Evolutionary conservation across 495 filamentous ascomycete species (phyloP), one percentile per base, ranked within the genome.

Genomic region (Podospora pseudopauciseta): DNA sequence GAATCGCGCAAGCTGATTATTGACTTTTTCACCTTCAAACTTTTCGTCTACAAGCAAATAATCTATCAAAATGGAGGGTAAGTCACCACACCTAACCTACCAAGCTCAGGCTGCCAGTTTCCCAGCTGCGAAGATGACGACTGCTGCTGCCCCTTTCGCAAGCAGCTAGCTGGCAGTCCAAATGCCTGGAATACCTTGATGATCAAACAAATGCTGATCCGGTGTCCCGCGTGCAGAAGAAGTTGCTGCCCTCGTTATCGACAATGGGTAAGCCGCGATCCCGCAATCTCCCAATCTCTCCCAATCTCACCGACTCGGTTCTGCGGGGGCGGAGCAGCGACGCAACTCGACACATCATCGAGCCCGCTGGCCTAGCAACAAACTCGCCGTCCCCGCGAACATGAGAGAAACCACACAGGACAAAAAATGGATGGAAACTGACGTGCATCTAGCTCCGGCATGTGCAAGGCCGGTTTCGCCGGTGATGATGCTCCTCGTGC

Each of bases 391-490:
- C 53, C 28, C n/a, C 28, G 60, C 44, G 16, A 67, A 63, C 44
- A 26, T 32, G 55, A 34, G 28, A 62, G 64, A 56, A 56, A 57
- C 69, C 59, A 68, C 34, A 62, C 53, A 66, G 59, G 63, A 65
- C 64, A 64, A 62, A 68, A 19, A 63, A 76, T 55, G 44, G 20
- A 65, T 59, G 60, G 53, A 55, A 90, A 80, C 89, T 90, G 79
- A 90, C 82, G 75, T 67, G 61, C 73, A 58, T 77, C 30, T 81
- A 99, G 95, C 88, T 99, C 95, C 83, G 95, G 95, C 89, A 99
- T 99, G 95, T 99, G 95, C 86, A 99, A 99, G 88, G 95, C 95
- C 91, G 95, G 95, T 92, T 99, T 99, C 86, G 95, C 95, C 86
- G 95, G 95, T 94, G 95, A 99, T 80, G 95, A 99, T 93, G 95